Conservation (phyloP, 371 early-diverging fungal species). For the Capillidium rhysosporum region DNA sequence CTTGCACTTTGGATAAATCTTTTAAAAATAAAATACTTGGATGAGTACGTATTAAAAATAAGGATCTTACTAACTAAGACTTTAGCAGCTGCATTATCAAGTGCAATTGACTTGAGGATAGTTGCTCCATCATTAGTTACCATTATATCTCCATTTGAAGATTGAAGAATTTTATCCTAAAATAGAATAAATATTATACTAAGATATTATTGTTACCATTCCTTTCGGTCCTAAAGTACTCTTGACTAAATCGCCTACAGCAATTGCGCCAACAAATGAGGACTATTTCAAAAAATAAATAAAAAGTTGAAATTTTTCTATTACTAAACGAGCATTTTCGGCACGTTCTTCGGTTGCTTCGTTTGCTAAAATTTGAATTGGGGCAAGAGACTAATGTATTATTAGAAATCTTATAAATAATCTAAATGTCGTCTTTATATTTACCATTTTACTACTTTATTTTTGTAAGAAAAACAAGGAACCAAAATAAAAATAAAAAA, state of each 20-base stretch:
- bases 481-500: no score
- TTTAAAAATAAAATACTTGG: not conserved
- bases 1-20: conserved; percentile 95
- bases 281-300: conserved; percentile 12
- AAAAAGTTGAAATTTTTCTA: not conserved
- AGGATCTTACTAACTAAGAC: conserved; percentile 67
- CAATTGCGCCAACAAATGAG: conserved; percentile 68
- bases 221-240: conserved; percentile 74
- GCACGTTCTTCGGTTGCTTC: conserved; percentile 90
- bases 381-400: conserved; percentile 30
- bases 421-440: no score
- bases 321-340: conserved; percentile 93
- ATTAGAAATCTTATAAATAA: no score
- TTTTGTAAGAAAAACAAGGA: no score
- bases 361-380: conserved; percentile 74
- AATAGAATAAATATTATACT: not conserved
- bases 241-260: conserved; percentile 96
- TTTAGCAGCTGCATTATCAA: conserved; percentile 98
- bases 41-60: not conserved
- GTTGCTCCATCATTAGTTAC: conserved; percentile 99
- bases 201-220: conserved; percentile 48
- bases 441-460: no score
- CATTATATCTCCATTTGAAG: conserved; percentile 61
- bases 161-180: conserved; percentile 92
- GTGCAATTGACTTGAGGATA: conserved; percentile 93